Conservation (phyloP, 2,329 filamentous ascomycete genomes). For the Pseudocercospora fijiensis region DNA sequence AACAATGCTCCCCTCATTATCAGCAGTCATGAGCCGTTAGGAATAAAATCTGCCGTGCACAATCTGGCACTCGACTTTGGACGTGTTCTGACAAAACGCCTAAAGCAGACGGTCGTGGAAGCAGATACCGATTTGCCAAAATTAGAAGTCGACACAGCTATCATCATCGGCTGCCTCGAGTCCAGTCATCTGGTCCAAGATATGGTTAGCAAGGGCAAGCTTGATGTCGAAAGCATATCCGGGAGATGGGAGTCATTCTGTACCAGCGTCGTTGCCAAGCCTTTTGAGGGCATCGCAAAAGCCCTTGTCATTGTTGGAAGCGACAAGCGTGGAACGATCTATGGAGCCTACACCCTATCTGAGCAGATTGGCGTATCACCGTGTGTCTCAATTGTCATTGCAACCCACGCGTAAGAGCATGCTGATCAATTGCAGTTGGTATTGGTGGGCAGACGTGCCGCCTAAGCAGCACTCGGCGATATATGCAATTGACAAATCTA, state of each 20-base stretch:
- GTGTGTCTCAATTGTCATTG: background rate
- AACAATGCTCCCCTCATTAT: background rate
- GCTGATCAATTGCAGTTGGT: constrained; percentile 45
- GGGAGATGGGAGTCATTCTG: constrained; percentile 70
- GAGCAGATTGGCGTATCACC: constrained; percentile 73
- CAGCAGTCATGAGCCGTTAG: background rate
- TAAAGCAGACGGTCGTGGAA: background rate
- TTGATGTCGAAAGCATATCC: constrained; percentile 58
- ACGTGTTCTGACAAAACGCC: background rate
- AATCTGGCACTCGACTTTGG: background rate
- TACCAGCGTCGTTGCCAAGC: constrained; percentile 58
- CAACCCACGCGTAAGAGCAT: background rate
- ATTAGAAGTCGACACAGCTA: background rate
- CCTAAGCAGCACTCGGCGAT: constrained; percentile 53
- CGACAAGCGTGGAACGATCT: constrained; percentile 67
- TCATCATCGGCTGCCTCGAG: background rate
- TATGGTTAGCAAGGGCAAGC: constrained; percentile 55
- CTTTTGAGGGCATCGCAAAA: constrained; percentile 55
- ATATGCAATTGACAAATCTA: constrained; percentile 55
- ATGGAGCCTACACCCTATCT: constrained; percentile 67
- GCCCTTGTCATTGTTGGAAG: constrained; percentile 38
- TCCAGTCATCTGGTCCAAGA: constrained; percentile 57
- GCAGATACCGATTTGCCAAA: background rate
- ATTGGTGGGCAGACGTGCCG: constrained; percentile 66
- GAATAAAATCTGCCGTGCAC: background rate